Evolutionary conservation across 176 grass and related monocot species (phyloP).

Genomic region (Musa schizocarpa): DNA sequence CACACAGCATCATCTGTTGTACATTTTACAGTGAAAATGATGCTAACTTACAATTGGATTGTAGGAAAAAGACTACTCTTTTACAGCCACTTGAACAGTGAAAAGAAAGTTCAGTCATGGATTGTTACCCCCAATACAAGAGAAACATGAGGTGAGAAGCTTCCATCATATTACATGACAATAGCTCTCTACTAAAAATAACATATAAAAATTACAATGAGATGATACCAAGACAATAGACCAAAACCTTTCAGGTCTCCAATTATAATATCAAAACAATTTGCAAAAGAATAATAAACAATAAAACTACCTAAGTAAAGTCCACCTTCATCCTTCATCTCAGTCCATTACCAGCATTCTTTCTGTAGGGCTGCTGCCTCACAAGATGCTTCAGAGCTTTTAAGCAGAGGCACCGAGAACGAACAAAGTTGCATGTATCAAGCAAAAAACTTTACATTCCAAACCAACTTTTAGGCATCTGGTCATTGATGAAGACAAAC

Average conservation of each 20-base stretch:
- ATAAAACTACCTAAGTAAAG: not conserved
- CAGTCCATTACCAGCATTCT: not conserved
- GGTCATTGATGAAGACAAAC: not conserved
- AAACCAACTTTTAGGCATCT: not conserved
- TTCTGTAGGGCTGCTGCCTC: not conserved
- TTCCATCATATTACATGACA: not conserved
- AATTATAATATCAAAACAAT: not conserved
- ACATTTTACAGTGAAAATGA: not conserved
- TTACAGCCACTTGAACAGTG: not conserved
- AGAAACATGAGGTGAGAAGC: not conserved
- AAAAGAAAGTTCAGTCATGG: too few species aligned
- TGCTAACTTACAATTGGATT: too few species aligned
- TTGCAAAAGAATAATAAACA: not conserved
- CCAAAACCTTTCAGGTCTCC: not conserved
- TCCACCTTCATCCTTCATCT: conserved; percentile 1
- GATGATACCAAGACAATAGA: not conserved
- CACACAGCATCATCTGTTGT: too few species aligned
- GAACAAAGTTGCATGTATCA: not conserved
- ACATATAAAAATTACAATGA: conserved; percentile 1
- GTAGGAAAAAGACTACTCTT: not conserved
- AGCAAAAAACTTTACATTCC: not conserved
- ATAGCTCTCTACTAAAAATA: not conserved
- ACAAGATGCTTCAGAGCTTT: not conserved
- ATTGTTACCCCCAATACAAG: too few species aligned
- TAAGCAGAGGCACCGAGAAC: not conserved